Evolutionary conservation across 352 stramenopile species (phyloP), one percentile per base, ranked within the genome.

Genomic region (Globisporangium lucens): DNA sequence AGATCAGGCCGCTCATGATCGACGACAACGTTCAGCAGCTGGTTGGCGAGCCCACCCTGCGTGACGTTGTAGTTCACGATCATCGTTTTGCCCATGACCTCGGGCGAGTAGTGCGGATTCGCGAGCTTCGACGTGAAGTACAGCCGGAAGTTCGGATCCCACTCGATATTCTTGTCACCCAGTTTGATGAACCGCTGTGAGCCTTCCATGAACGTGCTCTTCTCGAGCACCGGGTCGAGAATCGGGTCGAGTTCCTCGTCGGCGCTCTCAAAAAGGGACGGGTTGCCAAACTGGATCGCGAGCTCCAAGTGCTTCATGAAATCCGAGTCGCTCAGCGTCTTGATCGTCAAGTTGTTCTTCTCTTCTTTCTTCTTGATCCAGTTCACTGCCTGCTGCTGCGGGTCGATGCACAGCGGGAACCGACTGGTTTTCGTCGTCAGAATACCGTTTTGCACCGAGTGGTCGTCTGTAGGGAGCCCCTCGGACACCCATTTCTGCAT

Each of bases 301-400:
- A 98, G 73, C 77, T 98, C 95, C 30, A 91, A 70, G 65, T 98
- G 91, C 68, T 98, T 98, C 95, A 98, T 98, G 68, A 98, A 98
- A 66, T 98, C 94, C 0, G 76, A 62, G 59, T 98, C 94, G 55
- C 83, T 95, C n/a, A 98, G 75, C 13, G 93, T 98, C 69, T 97
- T 98, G 61, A 98, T 83, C 0, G 85, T 97, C 53, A 98, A 69
- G 51, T 97, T 96, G 75, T 96, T 90, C 66, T 95, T 92, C 69
- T 96, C 90, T 76, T 97, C 96, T 17, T 93, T 98, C 67, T 95
- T 94, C 76, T 99, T 98, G 77, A 99, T 98, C 95, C 95, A 99
- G 27, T 80, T 94, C 43, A 98, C 94, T 8, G 95, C 95, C 67
- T 98, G 95, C 72, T 98, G 94, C 66, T 98, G 95, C 20, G 95